Evolutionary conservation across 345 rosid genomes (phyloP).

Genomic region (Cochlearia excelsa): DNA sequence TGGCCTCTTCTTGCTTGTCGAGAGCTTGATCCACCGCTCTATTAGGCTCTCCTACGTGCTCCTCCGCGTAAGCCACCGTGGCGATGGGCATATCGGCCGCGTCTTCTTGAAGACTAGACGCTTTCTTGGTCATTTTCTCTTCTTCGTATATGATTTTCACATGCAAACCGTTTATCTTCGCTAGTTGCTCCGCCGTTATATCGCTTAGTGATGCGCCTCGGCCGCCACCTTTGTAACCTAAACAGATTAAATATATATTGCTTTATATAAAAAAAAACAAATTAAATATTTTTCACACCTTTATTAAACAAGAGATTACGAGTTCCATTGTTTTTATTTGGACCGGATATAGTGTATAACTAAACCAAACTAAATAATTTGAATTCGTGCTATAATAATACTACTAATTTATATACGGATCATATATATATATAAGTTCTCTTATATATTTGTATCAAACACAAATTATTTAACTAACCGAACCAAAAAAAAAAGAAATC

Average conservation of each 20-base stretch:
- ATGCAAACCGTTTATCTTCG: constrained; percentile 38
- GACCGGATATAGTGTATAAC: too few relatives aligned
- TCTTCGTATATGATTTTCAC: constrained; percentile 36
- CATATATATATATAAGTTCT: too few relatives aligned
- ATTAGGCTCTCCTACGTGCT: constrained; percentile 10
- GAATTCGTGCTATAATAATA: too few relatives aligned
- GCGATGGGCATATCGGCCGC: constrained; percentile 45
- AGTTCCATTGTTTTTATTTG: too few relatives aligned
- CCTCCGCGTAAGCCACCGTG: constrained; percentile 22
- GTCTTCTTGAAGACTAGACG: constrained; percentile 49
- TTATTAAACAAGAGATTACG: too few relatives aligned
- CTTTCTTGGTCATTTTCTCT: constrained; percentile 37
- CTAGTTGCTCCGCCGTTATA: constrained; percentile 36
- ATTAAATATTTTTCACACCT: too few relatives aligned
- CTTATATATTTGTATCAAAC: too few relatives aligned
- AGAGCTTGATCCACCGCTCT: constrained; percentile 35
- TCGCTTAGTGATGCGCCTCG: constrained; percentile 33
- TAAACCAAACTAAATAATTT: too few relatives aligned
- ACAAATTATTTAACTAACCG: too few relatives aligned
- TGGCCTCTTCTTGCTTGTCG: constrained; percentile 31
- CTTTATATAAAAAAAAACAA: neutral
- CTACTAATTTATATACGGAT: too few relatives aligned
- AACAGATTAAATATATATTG: neutral
- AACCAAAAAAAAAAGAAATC: too few relatives aligned
- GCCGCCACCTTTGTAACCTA: constrained; percentile 13